A percentile compares a stretch with the other conserved stretches of the same genome.
Conservation (phyloP, 2,329 filamentous ascomycete species). For the Mollisiaceae sp. region DNA sequence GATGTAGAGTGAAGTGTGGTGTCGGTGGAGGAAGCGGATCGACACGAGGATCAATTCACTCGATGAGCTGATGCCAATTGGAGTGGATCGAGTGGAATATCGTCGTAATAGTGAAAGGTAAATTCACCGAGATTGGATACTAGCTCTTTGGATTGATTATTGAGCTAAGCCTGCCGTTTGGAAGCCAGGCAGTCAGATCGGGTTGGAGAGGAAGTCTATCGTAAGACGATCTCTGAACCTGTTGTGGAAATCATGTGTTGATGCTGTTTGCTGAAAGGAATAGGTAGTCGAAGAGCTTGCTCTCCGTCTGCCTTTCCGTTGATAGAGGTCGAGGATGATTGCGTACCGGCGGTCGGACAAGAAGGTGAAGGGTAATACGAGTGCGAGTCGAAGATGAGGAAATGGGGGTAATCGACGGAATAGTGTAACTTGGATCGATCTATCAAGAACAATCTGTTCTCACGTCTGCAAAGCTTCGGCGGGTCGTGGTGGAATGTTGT, state of each 20-base stretch:
- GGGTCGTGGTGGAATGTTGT: constrained; percentile 28
- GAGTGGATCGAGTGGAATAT: constrained; percentile 10
- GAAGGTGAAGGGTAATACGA: constrained; percentile 9
- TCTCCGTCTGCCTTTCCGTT: constrained; percentile 47
- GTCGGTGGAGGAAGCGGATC: constrained; percentile 26
- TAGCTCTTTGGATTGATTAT: constrained; percentile 12
- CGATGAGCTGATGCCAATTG: constrained; percentile 8
- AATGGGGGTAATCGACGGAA: constrained; percentile 9
- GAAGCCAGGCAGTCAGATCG: constrained; percentile 28
- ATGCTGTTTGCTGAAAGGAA: constrained; percentile 46
- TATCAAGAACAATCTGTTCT: constrained; percentile 1
- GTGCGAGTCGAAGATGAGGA: neutral
- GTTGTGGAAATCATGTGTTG: constrained; percentile 49
- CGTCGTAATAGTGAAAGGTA: constrained; percentile 22
- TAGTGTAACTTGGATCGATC: neutral
- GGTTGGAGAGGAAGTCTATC: constrained; percentile 44
- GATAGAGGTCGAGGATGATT: constrained; percentile 15
- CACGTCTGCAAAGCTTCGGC: constrained; percentile 13
- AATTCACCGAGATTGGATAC: constrained; percentile 3
- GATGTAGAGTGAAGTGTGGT: constrained; percentile 29
- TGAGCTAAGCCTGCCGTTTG: constrained; percentile 20
- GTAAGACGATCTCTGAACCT: constrained; percentile 46
- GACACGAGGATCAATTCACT: constrained; percentile 7
- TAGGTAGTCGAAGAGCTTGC: constrained; percentile 55
- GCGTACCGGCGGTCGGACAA: constrained; percentile 9